phyloP scores from a whole-genome alignment of 768 basidiomycete genomes.

The Hemileccinum rubropunctum region DNA sequence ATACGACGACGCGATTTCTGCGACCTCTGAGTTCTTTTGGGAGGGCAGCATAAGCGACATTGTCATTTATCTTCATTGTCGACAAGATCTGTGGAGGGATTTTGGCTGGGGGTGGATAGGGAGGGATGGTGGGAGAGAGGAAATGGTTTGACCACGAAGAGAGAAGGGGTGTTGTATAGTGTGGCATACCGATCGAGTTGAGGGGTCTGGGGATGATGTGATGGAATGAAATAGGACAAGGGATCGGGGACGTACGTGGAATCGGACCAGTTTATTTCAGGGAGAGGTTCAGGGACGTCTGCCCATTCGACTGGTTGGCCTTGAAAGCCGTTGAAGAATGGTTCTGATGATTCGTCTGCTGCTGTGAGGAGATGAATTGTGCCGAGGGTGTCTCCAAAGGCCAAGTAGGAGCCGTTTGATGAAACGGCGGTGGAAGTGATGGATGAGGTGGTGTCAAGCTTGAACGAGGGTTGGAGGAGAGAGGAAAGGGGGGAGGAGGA shows the following conservation, averaged over 20 bases:
- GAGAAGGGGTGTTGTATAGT: constrained; percentile 71
- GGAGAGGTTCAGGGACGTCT: constrained; percentile 63
- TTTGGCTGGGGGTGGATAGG: constrained; percentile 67
- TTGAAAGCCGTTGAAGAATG: constrained; percentile 87
- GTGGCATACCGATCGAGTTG: constrained; percentile 85
- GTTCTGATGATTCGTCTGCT: constrained; percentile 52
- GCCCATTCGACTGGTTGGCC: constrained; percentile 86
- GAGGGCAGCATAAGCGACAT: constrained; percentile 83
- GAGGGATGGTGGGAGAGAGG: constrained; percentile 41
- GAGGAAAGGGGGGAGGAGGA: background rate
- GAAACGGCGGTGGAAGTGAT: constrained; percentile 80
- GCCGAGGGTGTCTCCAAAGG: constrained; percentile 88
- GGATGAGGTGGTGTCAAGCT: constrained; percentile 75
- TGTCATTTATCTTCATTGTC: constrained; percentile 84
- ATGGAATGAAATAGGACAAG: background rate
- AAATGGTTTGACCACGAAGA: constrained; percentile 63
- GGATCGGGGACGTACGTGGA: constrained; percentile 56
- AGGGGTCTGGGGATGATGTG: constrained; percentile 57
- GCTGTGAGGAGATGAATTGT: constrained; percentile 79
- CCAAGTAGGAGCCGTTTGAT: constrained; percentile 85
- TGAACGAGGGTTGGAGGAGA: constrained; percentile 7
- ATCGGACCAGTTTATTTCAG: constrained; percentile 78
- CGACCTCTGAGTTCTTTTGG: constrained; percentile 84
- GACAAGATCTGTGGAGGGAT: constrained; percentile 78
- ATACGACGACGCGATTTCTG: constrained; percentile 65